Conservation (phyloP, 306 rosid genomes). For the Senna tora region DNA sequence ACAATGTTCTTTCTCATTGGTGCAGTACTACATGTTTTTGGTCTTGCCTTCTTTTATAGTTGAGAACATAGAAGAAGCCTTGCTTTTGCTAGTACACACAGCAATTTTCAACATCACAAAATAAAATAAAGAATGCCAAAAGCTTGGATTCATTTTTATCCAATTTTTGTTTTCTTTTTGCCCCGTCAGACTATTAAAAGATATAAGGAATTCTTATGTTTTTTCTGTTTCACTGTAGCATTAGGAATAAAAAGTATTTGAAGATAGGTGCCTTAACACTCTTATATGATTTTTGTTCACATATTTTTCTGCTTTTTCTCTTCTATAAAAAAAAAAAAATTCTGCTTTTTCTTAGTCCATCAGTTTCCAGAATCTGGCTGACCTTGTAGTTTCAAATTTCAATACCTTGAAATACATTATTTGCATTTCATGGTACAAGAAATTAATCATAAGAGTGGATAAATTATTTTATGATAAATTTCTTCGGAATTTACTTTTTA, state of each 20-base stretch:
- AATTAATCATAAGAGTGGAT: conserved; percentile 7
- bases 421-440: background rate
- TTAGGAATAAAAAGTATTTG: too few species aligned
- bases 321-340: too few species aligned
- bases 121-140: conserved; percentile 4
- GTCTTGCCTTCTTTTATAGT: conserved; percentile 29
- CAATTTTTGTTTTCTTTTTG: conserved; percentile 17
- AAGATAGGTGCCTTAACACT: conserved; percentile 8
- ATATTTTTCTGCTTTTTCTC: too few species aligned
- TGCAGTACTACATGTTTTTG: background rate
- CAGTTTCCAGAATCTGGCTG: conserved; percentile 12
- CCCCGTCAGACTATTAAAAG: conserved; percentile 19
- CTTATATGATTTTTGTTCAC: background rate
- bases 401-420: conserved; percentile 1
- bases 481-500: background rate
- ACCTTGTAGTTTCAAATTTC: background rate
- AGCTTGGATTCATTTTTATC: conserved; percentile 5
- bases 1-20: conserved; percentile 32
- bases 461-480: background rate
- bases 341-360: conserved; percentile 13
- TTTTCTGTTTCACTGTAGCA: too few species aligned
- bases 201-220: too few species aligned
- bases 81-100: conserved; percentile 19
- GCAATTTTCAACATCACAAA: conserved; percentile 21
- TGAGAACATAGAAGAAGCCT: background rate